Evolutionary conservation across 768 basidiomycete species (phyloP).

Genomic region (Neoboletus subvelutipes): DNA sequence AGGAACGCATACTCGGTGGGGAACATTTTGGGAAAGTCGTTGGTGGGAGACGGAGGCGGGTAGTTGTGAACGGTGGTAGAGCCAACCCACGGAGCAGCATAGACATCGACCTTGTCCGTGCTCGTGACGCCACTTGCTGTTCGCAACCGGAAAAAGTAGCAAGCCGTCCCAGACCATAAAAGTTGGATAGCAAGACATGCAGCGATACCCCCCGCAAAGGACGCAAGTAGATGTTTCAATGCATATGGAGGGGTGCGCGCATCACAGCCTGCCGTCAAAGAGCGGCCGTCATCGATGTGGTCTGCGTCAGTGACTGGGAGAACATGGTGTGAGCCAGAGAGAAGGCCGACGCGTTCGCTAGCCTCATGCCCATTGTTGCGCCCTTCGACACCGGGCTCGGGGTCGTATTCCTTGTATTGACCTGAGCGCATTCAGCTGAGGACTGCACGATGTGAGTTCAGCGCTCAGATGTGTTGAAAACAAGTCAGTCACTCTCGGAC

Average conservation of each 20-base stretch:
- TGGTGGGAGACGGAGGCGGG: slow-evolving; percentile 74
- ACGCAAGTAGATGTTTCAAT: slow-evolving; percentile 39
- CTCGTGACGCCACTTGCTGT: neutral
- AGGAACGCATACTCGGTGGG: slow-evolving; percentile 47
- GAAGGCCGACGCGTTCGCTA: slow-evolving; percentile 38
- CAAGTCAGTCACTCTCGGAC: neutral
- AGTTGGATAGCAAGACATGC: slow-evolving; percentile 51
- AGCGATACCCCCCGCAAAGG: slow-evolving; percentile 55
- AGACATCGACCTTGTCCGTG: slow-evolving; percentile 27
- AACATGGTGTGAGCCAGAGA: slow-evolving; percentile 27
- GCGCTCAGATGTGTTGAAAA: neutral
- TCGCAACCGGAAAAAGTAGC: slow-evolving; percentile 31
- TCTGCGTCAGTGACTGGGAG: slow-evolving; percentile 7
- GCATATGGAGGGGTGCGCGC: slow-evolving; percentile 15
- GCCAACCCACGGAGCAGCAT: slow-evolving; percentile 69
- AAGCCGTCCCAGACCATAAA: slow-evolving; percentile 34
- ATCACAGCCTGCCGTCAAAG: slow-evolving; percentile 14
- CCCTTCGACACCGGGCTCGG: slow-evolving; percentile 41
- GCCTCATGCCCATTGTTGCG: slow-evolving; percentile 1
- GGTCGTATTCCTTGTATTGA: slow-evolving; percentile 29
- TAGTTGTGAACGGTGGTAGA: slow-evolving; percentile 67
- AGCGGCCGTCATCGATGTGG: slow-evolving; percentile 4
- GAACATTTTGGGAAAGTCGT: slow-evolving; percentile 68
- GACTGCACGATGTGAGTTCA: neutral
- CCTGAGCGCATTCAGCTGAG: slow-evolving; percentile 6